Evolutionary conservation across 73 alveolate genomes (phyloP).

Genomic region (Stentor roeselii): DNA sequence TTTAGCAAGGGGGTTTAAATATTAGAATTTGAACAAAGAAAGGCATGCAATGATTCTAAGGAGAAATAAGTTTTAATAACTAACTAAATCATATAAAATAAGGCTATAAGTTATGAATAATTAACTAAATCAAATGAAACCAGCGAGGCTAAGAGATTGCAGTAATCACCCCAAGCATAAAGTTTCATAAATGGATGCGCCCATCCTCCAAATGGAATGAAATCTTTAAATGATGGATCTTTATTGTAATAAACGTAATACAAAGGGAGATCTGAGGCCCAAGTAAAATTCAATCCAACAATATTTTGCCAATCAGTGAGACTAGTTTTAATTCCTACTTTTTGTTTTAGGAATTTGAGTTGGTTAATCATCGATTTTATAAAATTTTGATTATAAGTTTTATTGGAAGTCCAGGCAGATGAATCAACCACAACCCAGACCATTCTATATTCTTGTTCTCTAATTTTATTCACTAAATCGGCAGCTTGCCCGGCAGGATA

Average conservation of each 20-base stretch:
- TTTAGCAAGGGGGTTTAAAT: no score
- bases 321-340: constrained; percentile 60
- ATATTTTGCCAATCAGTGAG: constrained; percentile 64
- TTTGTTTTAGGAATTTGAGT: constrained; percentile 41
- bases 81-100: no score
- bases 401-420: constrained; percentile 47
- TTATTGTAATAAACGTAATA: constrained; percentile 86
- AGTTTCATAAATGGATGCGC: constrained; percentile 65
- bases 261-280: constrained; percentile 46
- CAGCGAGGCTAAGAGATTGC: no score
- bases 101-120: no score
- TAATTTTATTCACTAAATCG: background rate
- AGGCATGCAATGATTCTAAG: no score
- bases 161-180: no score
- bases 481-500: constrained; percentile 23
- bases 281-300: constrained; percentile 61
- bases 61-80: no score
- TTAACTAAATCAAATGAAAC: no score
- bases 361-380: constrained; percentile 43
- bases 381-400: constrained; percentile 56
- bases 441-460: constrained; percentile 52
- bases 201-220: constrained; percentile 73
- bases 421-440: constrained; percentile 85
- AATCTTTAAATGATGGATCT: constrained; percentile 61
- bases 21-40: no score